Evolutionary conservation across 78 protist genomes (phyloP).

Genomic region (Dictyostelium firmibasis): DNA sequence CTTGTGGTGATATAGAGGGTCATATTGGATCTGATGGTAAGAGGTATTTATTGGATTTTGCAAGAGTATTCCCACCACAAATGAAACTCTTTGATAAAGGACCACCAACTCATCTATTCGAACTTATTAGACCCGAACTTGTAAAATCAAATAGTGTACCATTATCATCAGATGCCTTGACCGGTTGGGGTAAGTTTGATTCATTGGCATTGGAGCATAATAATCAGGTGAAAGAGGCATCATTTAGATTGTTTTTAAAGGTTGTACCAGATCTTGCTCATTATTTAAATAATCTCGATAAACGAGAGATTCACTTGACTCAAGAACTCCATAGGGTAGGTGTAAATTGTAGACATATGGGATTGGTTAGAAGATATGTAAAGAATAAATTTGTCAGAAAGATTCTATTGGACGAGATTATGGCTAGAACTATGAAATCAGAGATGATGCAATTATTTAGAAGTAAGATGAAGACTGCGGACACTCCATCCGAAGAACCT

Average conservation of each 20-base stretch:
- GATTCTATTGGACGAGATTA: constrained; percentile 14
- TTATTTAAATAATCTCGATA: constrained; percentile 6
- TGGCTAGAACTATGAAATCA: constrained; percentile 65
- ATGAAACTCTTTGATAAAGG: constrained; percentile 22
- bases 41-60: constrained; percentile 73
- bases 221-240: constrained; percentile 72
- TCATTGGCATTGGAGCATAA: constrained; percentile 38
- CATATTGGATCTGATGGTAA: constrained; percentile 72
- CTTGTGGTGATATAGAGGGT: constrained; percentile 83
- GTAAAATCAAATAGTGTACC: constrained; percentile 46
- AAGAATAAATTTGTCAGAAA: constrained; percentile 23
- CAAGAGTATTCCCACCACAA: constrained; percentile 82
- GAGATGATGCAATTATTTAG: constrained; percentile 62
- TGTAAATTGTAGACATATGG: constrained; percentile 78
- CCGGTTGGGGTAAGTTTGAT: constrained; percentile 82
- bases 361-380: constrained; percentile 49
- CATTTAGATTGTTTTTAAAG: constrained; percentile 60
- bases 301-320: constrained; percentile 62
- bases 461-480: constrained; percentile 74
- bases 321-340: constrained; percentile 78
- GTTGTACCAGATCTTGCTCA: constrained; percentile 51
- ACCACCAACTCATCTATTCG: constrained; percentile 27
- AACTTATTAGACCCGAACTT: constrained; percentile 68
- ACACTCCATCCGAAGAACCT: constrained; percentile 81
- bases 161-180: constrained; percentile 54